Base-by-base conservation (phyloP, 202 grass and related monocot species). In the Digitaria exilis region DNA sequence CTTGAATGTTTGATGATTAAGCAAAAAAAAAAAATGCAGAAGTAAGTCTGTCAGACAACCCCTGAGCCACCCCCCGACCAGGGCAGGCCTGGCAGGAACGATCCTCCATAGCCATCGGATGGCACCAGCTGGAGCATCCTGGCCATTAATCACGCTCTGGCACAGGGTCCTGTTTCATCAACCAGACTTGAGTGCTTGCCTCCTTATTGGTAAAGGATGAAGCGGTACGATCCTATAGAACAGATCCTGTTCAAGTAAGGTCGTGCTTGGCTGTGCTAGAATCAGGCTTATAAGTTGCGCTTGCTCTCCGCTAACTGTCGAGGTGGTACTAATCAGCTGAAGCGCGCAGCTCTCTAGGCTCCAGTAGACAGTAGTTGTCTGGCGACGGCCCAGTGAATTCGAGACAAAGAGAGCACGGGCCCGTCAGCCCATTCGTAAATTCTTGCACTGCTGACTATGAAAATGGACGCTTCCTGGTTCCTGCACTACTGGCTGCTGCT, bases 231-330 rank as follows among this genome's bases (percentile, higher is more conserved):
- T 2, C 49, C 50, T 68, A 57, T 68, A 84, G 72, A 68, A 58
- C 61, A 84, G 60, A 84, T 84, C 71, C 80, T 83, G 70, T 83
- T 83, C 71, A 75, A 65, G 71, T 75, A 75, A 55, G 46, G 58
- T 71, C 83, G 65, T 51, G 52, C 9, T 0, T 0, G 0, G 0
- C 0, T 0, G 0, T 0, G 0, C 4, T 0, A 0, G 1, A 16
- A 35, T 1, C 11, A 4, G 24, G 0, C 0, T 17, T 85, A 85
- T 85, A 79, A 22, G 0, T 0, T 31, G 43, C 7, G 2, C 0
- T 4, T 3, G 0, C 5, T 35, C 7, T 2, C 0, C 0, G 1
- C 0, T 1, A 26, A 17, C 6, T 17, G 1, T 0, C 69, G 35
- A 80, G 77, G 48, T 44, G 77, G 69, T 45, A 12, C 77, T 80